A percentile compares a stretch with the other conserved stretches of the same genome.
Evolutionary conservation across 768 basidiomycete species (phyloP).

Genomic region (Polyporus arcularius): DNA sequence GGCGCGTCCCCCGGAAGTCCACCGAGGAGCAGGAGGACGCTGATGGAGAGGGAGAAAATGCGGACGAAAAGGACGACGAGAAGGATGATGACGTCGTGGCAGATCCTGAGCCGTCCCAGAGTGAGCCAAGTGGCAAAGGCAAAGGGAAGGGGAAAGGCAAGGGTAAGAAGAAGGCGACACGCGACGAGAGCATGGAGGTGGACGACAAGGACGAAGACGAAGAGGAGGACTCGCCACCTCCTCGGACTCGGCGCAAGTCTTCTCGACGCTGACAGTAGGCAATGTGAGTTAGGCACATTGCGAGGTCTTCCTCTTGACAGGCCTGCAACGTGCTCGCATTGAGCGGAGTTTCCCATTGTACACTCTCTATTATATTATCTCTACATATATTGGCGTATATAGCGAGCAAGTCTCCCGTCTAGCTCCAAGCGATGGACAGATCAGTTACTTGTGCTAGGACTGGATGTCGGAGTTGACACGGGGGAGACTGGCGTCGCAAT

Average conservation of each 20-base stretch:
- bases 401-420: conserved; percentile 5
- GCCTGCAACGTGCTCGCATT: neutral
- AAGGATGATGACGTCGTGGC: conserved; percentile 20
- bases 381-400: conserved; percentile 6
- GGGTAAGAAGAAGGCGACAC: conserved; percentile 27
- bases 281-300: neutral
- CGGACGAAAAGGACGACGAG: conserved; percentile 45
- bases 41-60: conserved; percentile 47
- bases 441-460: neutral
- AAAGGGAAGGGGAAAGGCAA: conserved; percentile 23
- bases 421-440: neutral
- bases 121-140: conserved; percentile 22
- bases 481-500: conserved; percentile 1
- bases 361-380: conserved; percentile 18
- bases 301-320: neutral
- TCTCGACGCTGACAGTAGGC: conserved; percentile 16
- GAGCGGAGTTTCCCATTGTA: neutral
- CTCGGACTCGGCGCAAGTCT: conserved; percentile 22
- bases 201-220: conserved; percentile 39
- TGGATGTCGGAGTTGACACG: neutral
- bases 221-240: conserved; percentile 31
- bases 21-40: conserved; percentile 33
- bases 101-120: conserved; percentile 33
- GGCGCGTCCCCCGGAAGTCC: conserved; percentile 34
- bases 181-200: conserved; percentile 43